These are phyloP conservation scores for grape (Vitis vinifera) DNA, from an alignment of 164 flowering plant genomes.

Conservation along the genomic window ASM3070453v1 NC_081811.1:24582501-24583000, in stretches of 20 bases:
- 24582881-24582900: conserved; percentile 79
- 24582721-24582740: conserved; percentile 73
- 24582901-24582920: conserved; percentile 59
- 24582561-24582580: not conserved
- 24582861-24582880: conserved; percentile 36
- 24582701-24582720: conserved; percentile 60
- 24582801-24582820: conserved; percentile 28
- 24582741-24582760: conserved; percentile 96
- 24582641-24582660: conserved; percentile 28
- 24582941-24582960: conserved; percentile 37
- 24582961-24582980: conserved; percentile 22
- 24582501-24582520: not conserved
- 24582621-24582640: conserved; percentile 45
- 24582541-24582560: not conserved
- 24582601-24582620: conserved; percentile 60
- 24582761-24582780: conserved; percentile 68
- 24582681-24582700: conserved; percentile 57
- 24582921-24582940: conserved; percentile 43
- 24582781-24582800: conserved; percentile 39
- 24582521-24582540: not conserved
- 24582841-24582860: conserved; percentile 56
- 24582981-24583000: conserved; percentile 21
- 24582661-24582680: conserved; percentile 32
- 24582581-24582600: conserved; percentile 19
- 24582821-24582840: conserved; percentile 21